Evolutionary conservation across 2,329 filamentous ascomycete genomes (phyloP).

Genomic region (Talaromyces albobiverticillius): DNA sequence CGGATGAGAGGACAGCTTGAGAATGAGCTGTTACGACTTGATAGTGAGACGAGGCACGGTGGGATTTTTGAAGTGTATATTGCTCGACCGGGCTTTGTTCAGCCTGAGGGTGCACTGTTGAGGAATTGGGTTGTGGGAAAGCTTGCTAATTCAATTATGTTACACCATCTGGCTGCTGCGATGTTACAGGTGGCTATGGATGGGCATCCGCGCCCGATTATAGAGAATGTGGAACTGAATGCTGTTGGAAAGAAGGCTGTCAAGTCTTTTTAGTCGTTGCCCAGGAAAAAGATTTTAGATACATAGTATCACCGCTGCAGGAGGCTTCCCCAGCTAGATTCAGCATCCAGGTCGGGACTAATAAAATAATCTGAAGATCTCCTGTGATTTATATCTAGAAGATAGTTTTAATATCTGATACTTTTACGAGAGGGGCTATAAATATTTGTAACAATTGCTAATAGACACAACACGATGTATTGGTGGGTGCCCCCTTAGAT

Average conservation of each 20-base stretch:
- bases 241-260: neutral
- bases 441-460: no score
- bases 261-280: no score
- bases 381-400: no score
- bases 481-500: no score
- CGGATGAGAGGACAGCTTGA: slow-evolving; percentile 16
- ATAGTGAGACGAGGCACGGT: neutral
- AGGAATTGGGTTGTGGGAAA: neutral
- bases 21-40: neutral
- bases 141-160: slow-evolving; percentile 1
- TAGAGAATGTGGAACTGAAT: neutral
- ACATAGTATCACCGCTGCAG: no score
- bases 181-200: neutral
- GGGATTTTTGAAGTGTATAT: neutral
- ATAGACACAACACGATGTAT: no score
- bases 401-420: no score
- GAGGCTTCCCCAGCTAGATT: no score
- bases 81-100: neutral
- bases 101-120: neutral
- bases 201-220: neutral
- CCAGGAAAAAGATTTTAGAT: no score
- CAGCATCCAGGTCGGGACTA: no score
- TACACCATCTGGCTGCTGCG: neutral
- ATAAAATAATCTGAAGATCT: no score
- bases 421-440: no score